Percentiles rank a stretch among this genome's conserved stretches.
phyloP scores from a whole-genome alignment of 345 rosid species.

The Microcos paniculata region DNA sequence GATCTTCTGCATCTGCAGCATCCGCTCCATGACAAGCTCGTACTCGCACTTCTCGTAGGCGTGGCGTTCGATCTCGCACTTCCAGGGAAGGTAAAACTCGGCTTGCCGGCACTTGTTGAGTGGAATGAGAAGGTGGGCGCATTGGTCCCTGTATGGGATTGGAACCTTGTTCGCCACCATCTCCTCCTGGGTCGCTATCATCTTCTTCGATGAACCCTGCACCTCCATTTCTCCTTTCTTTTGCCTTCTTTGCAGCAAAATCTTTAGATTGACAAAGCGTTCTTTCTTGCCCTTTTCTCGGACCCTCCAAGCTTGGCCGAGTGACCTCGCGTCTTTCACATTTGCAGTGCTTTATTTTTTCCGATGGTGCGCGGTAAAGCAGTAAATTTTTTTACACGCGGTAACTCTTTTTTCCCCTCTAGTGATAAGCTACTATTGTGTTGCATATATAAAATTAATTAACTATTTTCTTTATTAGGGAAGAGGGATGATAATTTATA shows the following conservation, averaged over 20 bases:
- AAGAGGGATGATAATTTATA: no score
- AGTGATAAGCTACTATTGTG: no score
- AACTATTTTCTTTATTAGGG: not conserved
- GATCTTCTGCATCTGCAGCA: constrained; percentile 99
- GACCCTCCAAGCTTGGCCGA: not conserved
- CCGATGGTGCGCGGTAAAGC: not conserved
- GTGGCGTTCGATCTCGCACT: constrained; percentile 94
- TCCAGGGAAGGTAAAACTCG: constrained; percentile 96
- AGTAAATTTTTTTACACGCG: not conserved
- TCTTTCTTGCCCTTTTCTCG: not conserved
- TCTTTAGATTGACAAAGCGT: not conserved
- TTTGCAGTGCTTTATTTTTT: not conserved
- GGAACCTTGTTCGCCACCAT: constrained; percentile 88
- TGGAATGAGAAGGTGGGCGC: constrained; percentile 92
- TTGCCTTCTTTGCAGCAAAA: not conserved
- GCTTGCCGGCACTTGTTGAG: constrained; percentile 96
- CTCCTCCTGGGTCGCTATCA: constrained; percentile 94
- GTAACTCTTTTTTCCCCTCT: not conserved
- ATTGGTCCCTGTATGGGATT: constrained; percentile 84
- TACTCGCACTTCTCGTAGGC: constrained; percentile 94
- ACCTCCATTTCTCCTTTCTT: constrained; percentile 54
- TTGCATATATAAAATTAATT: not conserved
- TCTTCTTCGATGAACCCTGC: constrained; percentile 90
- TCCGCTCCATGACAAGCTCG: constrained; percentile 98
- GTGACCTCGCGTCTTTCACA: no score